Evolutionary conservation across 768 basidiomycete genomes (phyloP), one percentile per base, ranked within the genome.

Genomic region (Agaricus bisporus): DNA sequence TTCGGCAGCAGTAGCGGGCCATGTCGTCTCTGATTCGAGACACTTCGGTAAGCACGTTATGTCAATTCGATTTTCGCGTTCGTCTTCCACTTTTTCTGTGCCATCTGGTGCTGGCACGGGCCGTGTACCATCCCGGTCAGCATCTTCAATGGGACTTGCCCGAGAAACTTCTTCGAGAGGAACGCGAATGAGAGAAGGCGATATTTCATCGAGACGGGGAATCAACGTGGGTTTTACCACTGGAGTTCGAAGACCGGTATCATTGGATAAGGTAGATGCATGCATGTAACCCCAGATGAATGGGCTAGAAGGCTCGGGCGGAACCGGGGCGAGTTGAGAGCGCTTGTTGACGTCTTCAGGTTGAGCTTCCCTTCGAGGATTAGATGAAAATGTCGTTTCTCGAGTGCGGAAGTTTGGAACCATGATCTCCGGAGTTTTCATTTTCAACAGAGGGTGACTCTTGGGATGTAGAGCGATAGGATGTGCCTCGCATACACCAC

Each of bases 401-500:
- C 45, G 26, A 20, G 11, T 60, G 51, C 66, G 65, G 1, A 71
- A 67, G 2, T 66, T 65, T 0, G 72, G 72, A 46, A 75, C 64
- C 14, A 74, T 63, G 3, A 79, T 74, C 15, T 77, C 76, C 1
- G 72, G 57, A 0, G 71, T 72, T 61, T 73, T 83, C 68, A 94
- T 72, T 79, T 92, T 94, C 62, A 92, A 64, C 63, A 95, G 56
- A 0, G 85, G 80, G 62, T 95, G 92, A 29, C 68, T 79, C 11
- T 65, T 54, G 0, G 89, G 88, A 64, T 95, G 91, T 11, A 88
- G 72, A 5, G 82, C 69, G 55, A 92, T 87, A 0, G 91, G 91
- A 53, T 81, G 75, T 5, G 89, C 83, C 68, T 93, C 91, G 68
- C 92, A 95, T 49, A 66, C 67, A 54, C 76, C 73, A 68, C 91